Conservation (phyloP, 2,329 filamentous ascomycete genomes). For the Colletotrichum scovillei region DNA sequence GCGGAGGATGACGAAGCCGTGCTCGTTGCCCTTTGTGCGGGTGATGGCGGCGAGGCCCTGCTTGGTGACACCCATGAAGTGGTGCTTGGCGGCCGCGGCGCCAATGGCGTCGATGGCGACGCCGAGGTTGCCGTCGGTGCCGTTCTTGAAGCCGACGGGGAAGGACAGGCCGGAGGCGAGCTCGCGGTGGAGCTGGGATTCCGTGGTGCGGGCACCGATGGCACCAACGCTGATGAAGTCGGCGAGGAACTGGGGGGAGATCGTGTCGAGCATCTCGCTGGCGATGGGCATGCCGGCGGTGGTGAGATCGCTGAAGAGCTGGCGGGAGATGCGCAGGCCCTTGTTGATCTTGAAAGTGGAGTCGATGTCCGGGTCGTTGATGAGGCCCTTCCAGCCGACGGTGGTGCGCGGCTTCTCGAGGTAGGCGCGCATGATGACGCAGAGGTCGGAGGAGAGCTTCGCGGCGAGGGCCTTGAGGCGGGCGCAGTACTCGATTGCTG, state of each 20-base stretch:
- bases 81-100: conserved; percentile 84
- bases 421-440: conserved; percentile 98
- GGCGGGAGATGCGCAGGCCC: conserved; percentile 89
- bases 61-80: conserved; percentile 99
- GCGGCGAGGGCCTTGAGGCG: conserved; percentile 81
- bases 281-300: conserved; percentile 91
- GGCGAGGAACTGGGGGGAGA: conserved; percentile 96
- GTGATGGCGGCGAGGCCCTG: conserved; percentile 96
- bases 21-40: conserved; percentile 91
- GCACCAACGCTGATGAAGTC: conserved; percentile 96
- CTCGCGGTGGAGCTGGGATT: conserved; percentile 96
- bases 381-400: conserved; percentile 98
- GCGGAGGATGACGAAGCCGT: conserved; percentile 96
- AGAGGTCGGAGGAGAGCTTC: conserved; percentile 84
- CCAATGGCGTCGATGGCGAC: conserved; percentile 98
- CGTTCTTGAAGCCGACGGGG: conserved; percentile 99
- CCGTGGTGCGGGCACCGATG: conserved; percentile 95
- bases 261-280: conserved; percentile 98
- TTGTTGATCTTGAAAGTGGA: conserved; percentile 99
- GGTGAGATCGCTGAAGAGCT: conserved; percentile 94
- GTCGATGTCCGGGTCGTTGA: conserved; percentile 99
- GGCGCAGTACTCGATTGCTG: conserved; percentile 88
- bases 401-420: conserved; percentile 98
- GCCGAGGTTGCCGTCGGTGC: conserved; percentile 89
- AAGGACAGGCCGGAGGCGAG: conserved; percentile 94